phyloP scores from a whole-genome alignment of 345 rosid species.

The Anacardium occidentale region DNA sequence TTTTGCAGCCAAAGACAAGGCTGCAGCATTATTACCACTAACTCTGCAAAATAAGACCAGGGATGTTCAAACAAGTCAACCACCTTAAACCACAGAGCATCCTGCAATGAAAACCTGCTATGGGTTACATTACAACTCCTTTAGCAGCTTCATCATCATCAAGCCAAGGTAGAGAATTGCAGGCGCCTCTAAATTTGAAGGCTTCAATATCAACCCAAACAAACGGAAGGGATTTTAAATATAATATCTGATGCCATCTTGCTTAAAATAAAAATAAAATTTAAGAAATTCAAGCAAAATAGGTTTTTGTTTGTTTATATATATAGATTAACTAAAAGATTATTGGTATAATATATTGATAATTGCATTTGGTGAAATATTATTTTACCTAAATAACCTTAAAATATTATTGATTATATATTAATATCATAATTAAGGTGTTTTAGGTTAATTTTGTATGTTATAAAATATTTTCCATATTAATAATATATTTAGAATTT shows the following conservation, averaged over 20 bases:
- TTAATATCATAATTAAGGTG: too few relatives aligned
- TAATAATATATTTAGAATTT: too few relatives aligned
- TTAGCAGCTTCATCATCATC: constrained; percentile 59
- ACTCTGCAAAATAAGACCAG: constrained; percentile 25
- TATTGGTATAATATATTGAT: too few relatives aligned
- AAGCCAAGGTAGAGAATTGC: constrained; percentile 80
- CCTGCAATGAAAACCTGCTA: constrained; percentile 61
- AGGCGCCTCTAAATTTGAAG: constrained; percentile 3
- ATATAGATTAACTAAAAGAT: too few relatives aligned
- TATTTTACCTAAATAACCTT: too few relatives aligned
- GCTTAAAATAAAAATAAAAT: not conserved
- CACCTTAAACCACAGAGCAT: not conserved
- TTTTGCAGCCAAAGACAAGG: constrained; percentile 88
- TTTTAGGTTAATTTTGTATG: too few relatives aligned
- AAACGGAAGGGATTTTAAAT: too few relatives aligned
- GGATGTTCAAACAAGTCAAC: constrained; percentile 3
- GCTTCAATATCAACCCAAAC: too few relatives aligned
- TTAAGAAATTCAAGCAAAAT: constrained; percentile 8
- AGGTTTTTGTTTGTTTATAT: constrained; percentile 1
- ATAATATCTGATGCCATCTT: not conserved
- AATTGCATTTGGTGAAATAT: too few relatives aligned
- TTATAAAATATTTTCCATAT: too few relatives aligned
- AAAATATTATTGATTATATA: too few relatives aligned
- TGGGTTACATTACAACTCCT: constrained; percentile 87
- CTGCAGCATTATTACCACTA: constrained; percentile 97